A percentile compares a stretch with the other conserved stretches of the same genome.
Evolutionary conservation across 305 asterid genomes (phyloP).

Genomic region (Rubia peregrina): DNA sequence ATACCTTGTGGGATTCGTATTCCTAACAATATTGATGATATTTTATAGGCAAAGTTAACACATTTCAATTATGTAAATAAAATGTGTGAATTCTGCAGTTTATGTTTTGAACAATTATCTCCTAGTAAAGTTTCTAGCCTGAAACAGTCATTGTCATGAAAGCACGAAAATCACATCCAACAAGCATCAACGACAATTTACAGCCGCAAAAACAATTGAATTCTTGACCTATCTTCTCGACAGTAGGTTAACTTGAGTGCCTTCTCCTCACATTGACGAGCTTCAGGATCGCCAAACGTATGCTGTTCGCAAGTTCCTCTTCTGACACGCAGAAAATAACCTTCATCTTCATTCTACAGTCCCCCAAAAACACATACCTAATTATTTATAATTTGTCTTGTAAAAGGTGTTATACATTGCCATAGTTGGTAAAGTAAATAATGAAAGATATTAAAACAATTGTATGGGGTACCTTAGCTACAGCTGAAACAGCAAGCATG

Average conservation of each 20-base stretch:
- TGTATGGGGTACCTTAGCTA: neutral
- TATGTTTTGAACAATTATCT: no score
- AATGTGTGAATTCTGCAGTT: no score
- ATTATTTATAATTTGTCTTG: no score
- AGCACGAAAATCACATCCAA: neutral
- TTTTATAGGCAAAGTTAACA: no score
- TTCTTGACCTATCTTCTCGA: neutral
- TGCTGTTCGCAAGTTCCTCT: constrained; percentile 3
- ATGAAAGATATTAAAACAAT: neutral
- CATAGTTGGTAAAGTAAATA: no score
- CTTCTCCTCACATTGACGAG: neutral
- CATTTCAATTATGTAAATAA: no score
- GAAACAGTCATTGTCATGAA: no score
- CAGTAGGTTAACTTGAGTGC: neutral
- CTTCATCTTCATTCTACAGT: constrained; percentile 4
- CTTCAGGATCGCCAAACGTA: constrained; percentile 2
- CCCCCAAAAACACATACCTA: neutral
- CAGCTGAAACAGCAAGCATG: constrained; percentile 1
- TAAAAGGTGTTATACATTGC: no score
- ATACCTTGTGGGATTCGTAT: no score
- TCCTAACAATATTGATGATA: no score
- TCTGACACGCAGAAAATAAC: neutral
- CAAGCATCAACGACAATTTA: neutral
- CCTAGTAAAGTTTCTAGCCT: no score
- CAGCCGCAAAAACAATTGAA: neutral